These are phyloP conservation scores for Sistotremastrum niveocremeum DNA, from an alignment of 768 basidiomycete genomes.

Conservation along the genomic window DNA sequence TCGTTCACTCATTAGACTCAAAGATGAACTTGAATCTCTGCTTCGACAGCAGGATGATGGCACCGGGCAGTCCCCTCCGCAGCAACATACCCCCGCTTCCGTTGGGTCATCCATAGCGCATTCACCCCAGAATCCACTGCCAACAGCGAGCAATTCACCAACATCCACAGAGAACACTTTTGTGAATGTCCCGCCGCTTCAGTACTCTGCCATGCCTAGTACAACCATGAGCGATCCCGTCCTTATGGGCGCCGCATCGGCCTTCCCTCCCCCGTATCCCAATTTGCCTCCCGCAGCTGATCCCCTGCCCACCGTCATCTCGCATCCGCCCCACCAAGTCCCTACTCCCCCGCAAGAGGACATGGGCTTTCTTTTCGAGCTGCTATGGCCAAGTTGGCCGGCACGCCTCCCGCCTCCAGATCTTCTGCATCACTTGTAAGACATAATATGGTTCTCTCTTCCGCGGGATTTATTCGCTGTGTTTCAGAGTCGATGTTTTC, in stretches of 20 bases:
- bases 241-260: neutral
- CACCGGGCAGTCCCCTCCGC: neutral
- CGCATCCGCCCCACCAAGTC: neutral
- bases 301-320: neutral
- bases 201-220: too few relatives aligned
- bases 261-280: neutral
- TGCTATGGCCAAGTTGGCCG: constrained; percentile 37
- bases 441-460: constrained; percentile 2
- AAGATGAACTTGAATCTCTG: constrained; percentile 58
- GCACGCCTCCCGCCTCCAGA: constrained; percentile 45
- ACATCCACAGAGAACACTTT: too few relatives aligned
- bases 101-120: too few relatives aligned
- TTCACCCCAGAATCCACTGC: too few relatives aligned
- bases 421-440: constrained; percentile 53
- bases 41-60: constrained; percentile 40
- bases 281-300: constrained; percentile 3
- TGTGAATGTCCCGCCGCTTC: too few relatives aligned
- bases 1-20: neutral
- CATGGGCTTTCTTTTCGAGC: constrained; percentile 5
- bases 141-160: too few relatives aligned
- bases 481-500: constrained; percentile 56
- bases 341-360: neutral
- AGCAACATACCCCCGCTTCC: neutral
- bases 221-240: neutral
- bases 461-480: neutral